Percentiles rank a stretch among this genome's conserved stretches.
These are phyloP conservation scores for Litchi chinensis DNA, from an alignment of 345 rosid genomes.

Conservation along the genomic window DNA sequence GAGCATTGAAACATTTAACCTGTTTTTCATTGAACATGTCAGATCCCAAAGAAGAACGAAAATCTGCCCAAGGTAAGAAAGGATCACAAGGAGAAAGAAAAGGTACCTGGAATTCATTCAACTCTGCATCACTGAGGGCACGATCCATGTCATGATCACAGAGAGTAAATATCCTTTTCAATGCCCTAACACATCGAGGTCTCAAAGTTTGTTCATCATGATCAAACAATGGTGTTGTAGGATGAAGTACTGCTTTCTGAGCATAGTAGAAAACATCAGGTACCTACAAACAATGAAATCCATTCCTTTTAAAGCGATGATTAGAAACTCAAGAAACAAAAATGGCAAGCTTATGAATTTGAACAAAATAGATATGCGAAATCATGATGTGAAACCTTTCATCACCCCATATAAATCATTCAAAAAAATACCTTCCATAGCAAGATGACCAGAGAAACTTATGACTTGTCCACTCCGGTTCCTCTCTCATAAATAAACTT, in stretches of 20 bases:
- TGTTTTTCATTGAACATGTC: conserved; percentile 39
- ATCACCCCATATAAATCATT: background rate
- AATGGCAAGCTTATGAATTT: background rate
- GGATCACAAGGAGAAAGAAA: conserved; percentile 12
- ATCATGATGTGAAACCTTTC: background rate
- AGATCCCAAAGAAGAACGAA: conserved; percentile 11
- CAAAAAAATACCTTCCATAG: background rate
- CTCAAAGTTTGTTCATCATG: conserved; percentile 69
- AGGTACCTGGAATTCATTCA: conserved; percentile 80
- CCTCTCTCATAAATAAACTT: background rate
- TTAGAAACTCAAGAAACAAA: background rate
- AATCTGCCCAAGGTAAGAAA: conserved; percentile 13
- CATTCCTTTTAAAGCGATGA: background rate
- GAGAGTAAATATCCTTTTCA: conserved; percentile 71
- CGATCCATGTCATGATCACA: conserved; percentile 83
- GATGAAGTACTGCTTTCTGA: conserved; percentile 82
- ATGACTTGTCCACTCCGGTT: background rate
- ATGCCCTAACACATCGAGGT: conserved; percentile 74
- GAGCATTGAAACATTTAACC: conserved; percentile 77
- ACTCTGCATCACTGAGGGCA: conserved; percentile 74
- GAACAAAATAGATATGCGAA: background rate
- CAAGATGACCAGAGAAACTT: conserved; percentile 5
- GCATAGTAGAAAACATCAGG: conserved; percentile 89
- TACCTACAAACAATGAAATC: conserved; percentile 44
- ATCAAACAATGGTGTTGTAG: conserved; percentile 77